These are phyloP conservation scores for Phytophthora europaea DNA, from an alignment of 352 stramenopile species.

Conservation along the genomic window DNA sequence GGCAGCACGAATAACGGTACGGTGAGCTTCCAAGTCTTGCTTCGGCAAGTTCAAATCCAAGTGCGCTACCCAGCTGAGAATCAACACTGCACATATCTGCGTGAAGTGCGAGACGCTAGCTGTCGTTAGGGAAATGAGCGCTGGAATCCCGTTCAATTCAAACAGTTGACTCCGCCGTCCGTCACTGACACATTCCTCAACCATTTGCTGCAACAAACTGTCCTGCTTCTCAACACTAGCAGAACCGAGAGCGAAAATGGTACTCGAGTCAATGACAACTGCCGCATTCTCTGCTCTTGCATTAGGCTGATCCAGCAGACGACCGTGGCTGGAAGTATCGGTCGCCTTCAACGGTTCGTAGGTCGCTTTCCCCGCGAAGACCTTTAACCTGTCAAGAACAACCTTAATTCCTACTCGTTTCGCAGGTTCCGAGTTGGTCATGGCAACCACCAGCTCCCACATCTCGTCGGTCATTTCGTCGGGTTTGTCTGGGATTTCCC, in stretches of 20 bases:
- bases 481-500: conserved; percentile 20
- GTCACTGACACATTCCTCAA: neutral
- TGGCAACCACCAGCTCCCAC: conserved; percentile 27
- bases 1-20: neutral
- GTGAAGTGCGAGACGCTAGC: neutral
- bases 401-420: conserved; percentile 4
- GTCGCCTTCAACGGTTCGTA: neutral
- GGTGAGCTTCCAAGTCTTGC: neutral
- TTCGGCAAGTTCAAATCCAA: conserved; percentile 3
- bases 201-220: neutral
- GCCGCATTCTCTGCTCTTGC: neutral
- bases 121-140: neutral
- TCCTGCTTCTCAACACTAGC: neutral
- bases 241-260: neutral
- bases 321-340: neutral
- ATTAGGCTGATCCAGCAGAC: neutral
- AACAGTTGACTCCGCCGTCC: neutral
- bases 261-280: no score
- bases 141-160: neutral
- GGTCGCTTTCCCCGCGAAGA: neutral
- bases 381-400: neutral
- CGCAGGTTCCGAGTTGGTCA: conserved; percentile 17
- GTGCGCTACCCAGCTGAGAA: neutral
- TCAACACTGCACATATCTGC: neutral
- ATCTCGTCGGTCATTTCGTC: conserved; percentile 16